Evolutionary conservation across 495 filamentous ascomycete species (phyloP), one percentile per base, ranked within the genome.

Genomic region (Penicillium silybi): DNA sequence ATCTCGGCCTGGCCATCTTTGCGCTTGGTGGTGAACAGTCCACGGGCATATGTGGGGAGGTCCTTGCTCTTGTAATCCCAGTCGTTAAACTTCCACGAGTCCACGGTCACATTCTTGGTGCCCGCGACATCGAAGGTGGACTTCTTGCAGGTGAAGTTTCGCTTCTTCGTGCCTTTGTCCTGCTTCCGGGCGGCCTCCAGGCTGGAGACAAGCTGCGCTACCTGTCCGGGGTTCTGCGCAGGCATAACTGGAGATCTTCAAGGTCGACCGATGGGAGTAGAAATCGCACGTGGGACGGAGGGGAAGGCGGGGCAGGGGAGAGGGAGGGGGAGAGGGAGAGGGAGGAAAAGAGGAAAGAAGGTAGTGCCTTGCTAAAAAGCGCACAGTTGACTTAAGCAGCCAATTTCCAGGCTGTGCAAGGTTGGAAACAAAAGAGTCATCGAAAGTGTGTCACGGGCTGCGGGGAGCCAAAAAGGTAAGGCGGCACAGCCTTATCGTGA

Each of bases 21-120:
- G 40, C 76, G 81, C 53, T 67, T 77, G 39, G 83, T 85, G 17
- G 92, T 98, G 68, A 98, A 98, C 1, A 98, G 79, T 18, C 95
- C 95, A 17, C 93, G 84, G 16, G 93, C 90, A 63, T 96, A 95
- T 6, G 86, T 95, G 4, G 93, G 93, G 5, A 98, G 80, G 48
- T 88, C 76, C 9, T 63, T 58, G 47, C 85, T 87, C 69, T 96
- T 97, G 78, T 95, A 97, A 59, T 97, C 92, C 87, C 85, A 92
- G 52, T 98, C 93, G 60, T 85, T 81, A 64, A 97, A 88, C 23
- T 85, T 84, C 93, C 93, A 98, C 5, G 92, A 96, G 61, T 95
- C 83, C 20, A 97, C 91, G 2, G 65, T 69, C 51, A 88, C 73
- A 20, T 76, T 62, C 34, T 80, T 68, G 3, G 85, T 83, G 9